Evolutionary conservation across 768 basidiomycete genomes (phyloP).

Genomic region (Termitomyces sp.): DNA sequence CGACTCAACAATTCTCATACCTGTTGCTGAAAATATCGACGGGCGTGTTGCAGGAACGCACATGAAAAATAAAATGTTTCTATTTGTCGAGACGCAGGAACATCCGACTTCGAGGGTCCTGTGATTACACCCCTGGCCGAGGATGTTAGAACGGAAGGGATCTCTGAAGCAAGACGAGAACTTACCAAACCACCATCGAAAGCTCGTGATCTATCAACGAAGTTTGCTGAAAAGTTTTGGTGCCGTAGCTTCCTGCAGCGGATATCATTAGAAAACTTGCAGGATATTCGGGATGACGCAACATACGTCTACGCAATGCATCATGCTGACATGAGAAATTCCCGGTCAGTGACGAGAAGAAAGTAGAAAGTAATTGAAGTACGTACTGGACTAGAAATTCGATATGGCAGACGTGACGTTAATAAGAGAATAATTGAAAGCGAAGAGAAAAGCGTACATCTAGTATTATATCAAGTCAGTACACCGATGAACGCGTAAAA

Average conservation of each 20-base stretch:
- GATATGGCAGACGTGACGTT: slow-evolving; percentile 6
- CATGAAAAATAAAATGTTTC: not conserved
- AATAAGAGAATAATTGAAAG: slow-evolving; percentile 1
- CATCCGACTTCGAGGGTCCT: not conserved
- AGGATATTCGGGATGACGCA: slow-evolving; percentile 20
- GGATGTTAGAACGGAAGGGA: not conserved
- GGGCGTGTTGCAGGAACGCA: not conserved
- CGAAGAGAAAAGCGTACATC: slow-evolving; percentile 26
- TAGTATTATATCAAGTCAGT: slow-evolving; percentile 13
- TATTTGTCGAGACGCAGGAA: not conserved
- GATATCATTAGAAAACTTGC: slow-evolving; percentile 20
- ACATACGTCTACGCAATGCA: slow-evolving; percentile 90
- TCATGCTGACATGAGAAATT: slow-evolving; percentile 50
- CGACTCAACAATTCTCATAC: too few relatives aligned
- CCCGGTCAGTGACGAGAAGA: slow-evolving; percentile 1
- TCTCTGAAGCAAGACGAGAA: too few relatives aligned
- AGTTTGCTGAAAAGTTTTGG: slow-evolving; percentile 85
- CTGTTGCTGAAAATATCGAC: too few relatives aligned
- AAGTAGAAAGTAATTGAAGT: not conserved
- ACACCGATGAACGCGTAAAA: not conserved
- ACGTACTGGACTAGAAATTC: slow-evolving; percentile 53
- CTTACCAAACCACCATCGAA: not conserved
- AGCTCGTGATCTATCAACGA: slow-evolving; percentile 28
- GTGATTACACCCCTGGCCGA: not conserved
- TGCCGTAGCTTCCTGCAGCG: slow-evolving; percentile 46